These are phyloP conservation scores for Arctium lappa DNA, from an alignment of 129 eudicot species.

Conservation along the genomic window DNA sequence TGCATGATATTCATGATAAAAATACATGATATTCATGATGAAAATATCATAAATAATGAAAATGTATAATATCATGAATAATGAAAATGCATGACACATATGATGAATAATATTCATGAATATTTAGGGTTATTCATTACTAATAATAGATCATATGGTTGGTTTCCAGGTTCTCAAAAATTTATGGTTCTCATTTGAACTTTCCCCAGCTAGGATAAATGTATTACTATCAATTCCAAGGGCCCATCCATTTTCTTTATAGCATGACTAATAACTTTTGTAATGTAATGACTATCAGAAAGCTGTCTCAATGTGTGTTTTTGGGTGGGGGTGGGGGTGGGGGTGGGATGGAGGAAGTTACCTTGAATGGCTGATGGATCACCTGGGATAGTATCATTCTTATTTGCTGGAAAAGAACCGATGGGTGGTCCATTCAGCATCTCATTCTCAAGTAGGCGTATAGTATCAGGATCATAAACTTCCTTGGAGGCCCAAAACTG, in stretches of 20 bases:
- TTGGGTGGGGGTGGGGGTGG: background rate
- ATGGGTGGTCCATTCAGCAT: slow-evolving; percentile 67
- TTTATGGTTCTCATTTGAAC: no score
- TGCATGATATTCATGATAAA: no score
- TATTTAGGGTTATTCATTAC: no score
- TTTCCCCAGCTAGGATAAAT: no score
- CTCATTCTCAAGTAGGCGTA: slow-evolving; percentile 74
- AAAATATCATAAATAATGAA: no score
- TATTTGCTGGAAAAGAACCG: slow-evolving; percentile 41
- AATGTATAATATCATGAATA: no score
- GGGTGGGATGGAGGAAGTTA: background rate
- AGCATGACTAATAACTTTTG: background rate
- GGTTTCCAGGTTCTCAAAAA: no score
- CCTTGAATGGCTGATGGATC: slow-evolving; percentile 46
- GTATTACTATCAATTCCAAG: no score
- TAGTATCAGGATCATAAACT: slow-evolving; percentile 90
- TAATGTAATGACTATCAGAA: background rate
- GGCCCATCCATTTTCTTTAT: background rate
- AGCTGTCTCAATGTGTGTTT: background rate
- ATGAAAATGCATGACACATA: no score
- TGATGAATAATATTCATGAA: no score
- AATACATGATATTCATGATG: no score
- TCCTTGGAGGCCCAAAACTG: slow-evolving; percentile 99
- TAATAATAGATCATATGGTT: no score
- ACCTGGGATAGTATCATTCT: slow-evolving; percentile 48